Evolutionary conservation across 352 stramenopile genomes (phyloP).

Genomic region (Phytophthora podocarpi): DNA sequence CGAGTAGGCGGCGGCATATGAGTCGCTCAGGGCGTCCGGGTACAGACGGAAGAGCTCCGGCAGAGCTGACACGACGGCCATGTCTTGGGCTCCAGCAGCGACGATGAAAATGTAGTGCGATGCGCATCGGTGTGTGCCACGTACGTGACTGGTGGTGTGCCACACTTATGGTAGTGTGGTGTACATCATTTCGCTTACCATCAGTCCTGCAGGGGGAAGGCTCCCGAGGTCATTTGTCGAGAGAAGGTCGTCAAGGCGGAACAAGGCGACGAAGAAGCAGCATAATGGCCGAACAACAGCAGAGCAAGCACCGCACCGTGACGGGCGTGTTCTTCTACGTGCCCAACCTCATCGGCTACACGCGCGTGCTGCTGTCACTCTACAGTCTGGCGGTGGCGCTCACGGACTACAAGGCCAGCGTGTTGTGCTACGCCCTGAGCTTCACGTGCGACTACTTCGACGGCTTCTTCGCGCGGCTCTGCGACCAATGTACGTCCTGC

Average conservation of each 20-base stretch:
- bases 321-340: constrained; percentile 95
- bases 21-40: constrained; percentile 54
- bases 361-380: constrained; percentile 86
- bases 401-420: constrained; percentile 73
- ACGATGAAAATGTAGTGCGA: constrained; percentile 1
- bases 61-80: constrained; percentile 10
- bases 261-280: background rate
- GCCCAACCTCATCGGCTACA: constrained; percentile 97
- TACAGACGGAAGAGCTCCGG: constrained; percentile 49
- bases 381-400: constrained; percentile 86
- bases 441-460: constrained; percentile 99
- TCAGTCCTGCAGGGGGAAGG: background rate
- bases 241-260: no score
- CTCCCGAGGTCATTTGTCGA: background rate
- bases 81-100: no score
- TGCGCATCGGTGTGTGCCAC: background rate
- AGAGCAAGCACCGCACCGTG: constrained; percentile 41
- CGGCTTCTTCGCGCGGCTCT: constrained; percentile 95
- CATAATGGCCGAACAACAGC: constrained; percentile 25
- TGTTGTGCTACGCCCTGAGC: constrained; percentile 93
- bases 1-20: constrained; percentile 43
- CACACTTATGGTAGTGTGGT: constrained; percentile 4
- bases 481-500: constrained; percentile 90
- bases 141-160: constrained; percentile 2
- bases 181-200: background rate